Percentiles rank a stretch among this genome's conserved stretches.
Evolutionary conservation across 495 filamentous ascomycete genomes (phyloP).

Genomic region (Penicillium waksmanii): DNA sequence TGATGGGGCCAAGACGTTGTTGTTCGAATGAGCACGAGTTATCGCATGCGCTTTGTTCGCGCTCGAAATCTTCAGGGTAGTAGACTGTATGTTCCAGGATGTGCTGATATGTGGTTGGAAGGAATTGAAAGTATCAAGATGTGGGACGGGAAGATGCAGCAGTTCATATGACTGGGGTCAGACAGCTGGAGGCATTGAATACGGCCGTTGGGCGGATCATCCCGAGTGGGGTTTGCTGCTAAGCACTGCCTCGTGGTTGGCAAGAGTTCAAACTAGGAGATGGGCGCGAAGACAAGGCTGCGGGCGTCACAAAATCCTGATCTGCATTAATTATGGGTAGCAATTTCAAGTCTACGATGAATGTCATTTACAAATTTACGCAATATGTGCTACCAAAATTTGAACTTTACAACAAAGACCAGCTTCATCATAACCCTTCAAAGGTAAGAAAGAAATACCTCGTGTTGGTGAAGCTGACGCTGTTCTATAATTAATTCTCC

Average conservation of each 20-base stretch:
- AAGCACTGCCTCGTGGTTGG: conserved; percentile 2
- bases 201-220: background rate
- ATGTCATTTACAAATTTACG: background rate
- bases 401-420: background rate
- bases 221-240: background rate
- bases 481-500: conserved; percentile 20
- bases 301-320: background rate
- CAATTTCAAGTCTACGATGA: no score
- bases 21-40: conserved; percentile 6
- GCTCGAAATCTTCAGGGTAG: background rate
- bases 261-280: background rate
- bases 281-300: background rate
- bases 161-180: background rate
- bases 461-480: background rate
- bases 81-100: background rate
- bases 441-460: background rate
- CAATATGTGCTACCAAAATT: background rate
- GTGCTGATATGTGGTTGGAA: background rate
- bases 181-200: background rate
- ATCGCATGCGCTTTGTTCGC: conserved; percentile 3
- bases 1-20: conserved; percentile 14
- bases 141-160: background rate
- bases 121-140: background rate
- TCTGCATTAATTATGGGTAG: no score
- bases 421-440: background rate